Evolutionary conservation across 305 asterid species (phyloP).

Genomic region (Fraxinus latifolia): DNA sequence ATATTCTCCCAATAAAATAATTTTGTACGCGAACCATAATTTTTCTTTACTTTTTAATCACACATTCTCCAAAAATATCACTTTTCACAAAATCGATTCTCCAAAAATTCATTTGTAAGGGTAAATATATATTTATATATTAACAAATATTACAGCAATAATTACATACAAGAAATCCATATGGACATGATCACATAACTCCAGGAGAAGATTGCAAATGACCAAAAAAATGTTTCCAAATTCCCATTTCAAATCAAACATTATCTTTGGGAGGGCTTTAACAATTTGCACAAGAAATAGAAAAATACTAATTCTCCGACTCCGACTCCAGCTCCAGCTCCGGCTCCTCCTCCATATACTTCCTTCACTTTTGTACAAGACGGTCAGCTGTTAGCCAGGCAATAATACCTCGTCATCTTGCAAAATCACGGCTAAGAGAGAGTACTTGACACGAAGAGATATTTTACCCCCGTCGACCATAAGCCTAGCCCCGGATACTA

Average conservation of each 20-base stretch:
- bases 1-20: neutral
- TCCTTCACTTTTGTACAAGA: neutral
- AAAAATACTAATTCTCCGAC: neutral
- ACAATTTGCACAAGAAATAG: neutral
- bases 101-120: neutral
- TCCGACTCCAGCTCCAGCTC: neutral
- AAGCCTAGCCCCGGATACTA: conserved; percentile 78
- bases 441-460: conserved; percentile 65
- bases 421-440: conserved; percentile 51
- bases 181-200: neutral
- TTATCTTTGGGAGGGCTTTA: neutral
- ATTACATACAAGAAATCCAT: neutral
- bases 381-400: conserved; percentile 18
- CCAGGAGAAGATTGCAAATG: neutral
- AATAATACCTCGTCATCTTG: conserved; percentile 49
- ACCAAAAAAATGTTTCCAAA: neutral
- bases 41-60: neutral
- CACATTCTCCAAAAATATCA: neutral
- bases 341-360: neutral
- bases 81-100: neutral
- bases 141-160: neutral
- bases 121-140: neutral
- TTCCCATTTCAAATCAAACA: neutral
- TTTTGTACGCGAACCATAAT: neutral
- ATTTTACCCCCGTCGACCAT: conserved; percentile 61